A percentile compares a stretch with the other conserved stretches of the same genome.
Conservation (phyloP, 495 filamentous ascomycete species). For the Tuber microsphaerosporum region DNA sequence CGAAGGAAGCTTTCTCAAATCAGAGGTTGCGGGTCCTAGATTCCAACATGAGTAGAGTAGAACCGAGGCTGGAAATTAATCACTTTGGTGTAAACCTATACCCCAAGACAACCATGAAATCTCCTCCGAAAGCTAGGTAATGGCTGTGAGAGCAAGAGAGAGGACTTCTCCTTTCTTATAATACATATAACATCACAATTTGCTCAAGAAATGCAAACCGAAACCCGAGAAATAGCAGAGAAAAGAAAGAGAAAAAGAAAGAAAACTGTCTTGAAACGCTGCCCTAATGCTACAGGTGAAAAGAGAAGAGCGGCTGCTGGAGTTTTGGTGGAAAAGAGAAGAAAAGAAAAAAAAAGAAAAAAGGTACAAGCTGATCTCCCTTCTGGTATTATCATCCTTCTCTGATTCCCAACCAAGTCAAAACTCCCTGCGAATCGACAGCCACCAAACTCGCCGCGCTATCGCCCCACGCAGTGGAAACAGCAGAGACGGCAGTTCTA, state of each 20-base stretch:
- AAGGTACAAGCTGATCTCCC: slow-evolving; percentile 5
- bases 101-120: neutral
- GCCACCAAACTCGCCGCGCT: slow-evolving; percentile 66
- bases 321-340: neutral
- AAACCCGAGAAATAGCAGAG: neutral
- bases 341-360: neutral
- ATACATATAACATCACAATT: neutral
- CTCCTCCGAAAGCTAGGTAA: neutral
- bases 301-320: neutral
- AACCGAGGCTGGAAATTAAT: neutral
- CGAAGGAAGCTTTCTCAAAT: neutral
- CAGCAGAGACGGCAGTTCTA: slow-evolving; percentile 62
- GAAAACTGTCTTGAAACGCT: neutral
- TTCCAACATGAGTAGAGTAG: neutral
- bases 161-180: slow-evolving; percentile 3
- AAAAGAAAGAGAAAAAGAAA: slow-evolving; percentile 2
- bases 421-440: slow-evolving; percentile 63
- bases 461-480: slow-evolving; percentile 68
- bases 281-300: neutral
- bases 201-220: neutral
- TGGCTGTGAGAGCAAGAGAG: neutral
- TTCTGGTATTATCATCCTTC: slow-evolving; percentile 31
- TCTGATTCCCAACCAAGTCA: slow-evolving; percentile 56
- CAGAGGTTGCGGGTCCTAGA: neutral
- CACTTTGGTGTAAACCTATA: neutral